phyloP scores from a whole-genome alignment of 148 eudicot species.

The Persicaria maculosa region DNA sequence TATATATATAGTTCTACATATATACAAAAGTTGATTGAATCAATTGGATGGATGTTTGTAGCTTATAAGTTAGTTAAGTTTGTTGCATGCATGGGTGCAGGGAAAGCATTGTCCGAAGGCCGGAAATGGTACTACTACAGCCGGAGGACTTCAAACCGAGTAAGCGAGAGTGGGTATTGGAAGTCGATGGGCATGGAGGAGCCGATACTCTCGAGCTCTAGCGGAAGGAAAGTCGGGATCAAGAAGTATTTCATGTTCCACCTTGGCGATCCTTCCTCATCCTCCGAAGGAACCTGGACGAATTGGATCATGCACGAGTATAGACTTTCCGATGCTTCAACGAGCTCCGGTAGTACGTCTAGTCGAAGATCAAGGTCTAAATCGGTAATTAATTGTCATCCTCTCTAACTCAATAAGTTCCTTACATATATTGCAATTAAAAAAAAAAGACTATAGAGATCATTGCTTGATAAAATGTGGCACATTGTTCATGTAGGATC shows the following conservation, averaged over 20 bases:
- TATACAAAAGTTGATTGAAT: no score
- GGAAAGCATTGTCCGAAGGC: constrained; percentile 77
- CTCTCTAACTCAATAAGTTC: no score
- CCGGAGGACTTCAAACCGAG: constrained; percentile 41
- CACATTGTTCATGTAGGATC: constrained; percentile 33
- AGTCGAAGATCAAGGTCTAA: constrained; percentile 13
- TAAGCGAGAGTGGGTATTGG: constrained; percentile 66
- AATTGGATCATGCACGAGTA: constrained; percentile 73
- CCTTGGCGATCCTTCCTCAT: constrained; percentile 40
- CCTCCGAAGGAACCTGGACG: constrained; percentile 22
- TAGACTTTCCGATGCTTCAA: constrained; percentile 40
- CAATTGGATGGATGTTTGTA: no score
- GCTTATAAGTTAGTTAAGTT: no score
- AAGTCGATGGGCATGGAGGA: constrained; percentile 55
- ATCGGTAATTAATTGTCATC: background rate
- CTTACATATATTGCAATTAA: no score
- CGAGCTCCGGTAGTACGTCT: background rate
- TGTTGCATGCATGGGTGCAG: constrained; percentile 21
- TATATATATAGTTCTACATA: no score
- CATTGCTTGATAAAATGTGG: background rate
- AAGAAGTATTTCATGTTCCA: constrained; percentile 51
- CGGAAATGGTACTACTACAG: constrained; percentile 77
- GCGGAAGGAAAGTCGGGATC: constrained; percentile 42
- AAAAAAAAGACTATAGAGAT: background rate
- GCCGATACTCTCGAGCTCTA: constrained; percentile 31